These are phyloP conservation scores for Cordyceps tenuipes DNA, from an alignment of 2,329 filamentous ascomycete genomes.

Conservation along the genomic window DNA sequence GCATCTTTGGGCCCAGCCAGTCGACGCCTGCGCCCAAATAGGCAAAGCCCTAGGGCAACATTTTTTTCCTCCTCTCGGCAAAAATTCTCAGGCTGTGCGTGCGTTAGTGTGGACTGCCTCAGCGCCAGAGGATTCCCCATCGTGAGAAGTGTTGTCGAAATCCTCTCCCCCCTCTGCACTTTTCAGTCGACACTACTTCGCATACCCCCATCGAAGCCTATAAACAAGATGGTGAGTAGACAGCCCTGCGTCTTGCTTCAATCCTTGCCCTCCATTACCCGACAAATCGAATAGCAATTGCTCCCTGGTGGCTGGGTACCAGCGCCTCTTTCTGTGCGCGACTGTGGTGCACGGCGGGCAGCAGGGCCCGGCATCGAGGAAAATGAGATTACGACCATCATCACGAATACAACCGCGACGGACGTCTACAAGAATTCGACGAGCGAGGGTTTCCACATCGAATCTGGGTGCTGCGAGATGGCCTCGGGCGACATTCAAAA, in stretches of 20 bases:
- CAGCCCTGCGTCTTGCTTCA: slow-evolving; percentile 7
- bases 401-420: background rate
- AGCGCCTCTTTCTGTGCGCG: background rate
- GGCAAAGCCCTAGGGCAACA: slow-evolving; percentile 30
- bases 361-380: background rate
- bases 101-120: background rate
- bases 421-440: background rate
- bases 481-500: background rate
- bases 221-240: slow-evolving; percentile 42
- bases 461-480: background rate
- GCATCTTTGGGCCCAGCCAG: background rate
- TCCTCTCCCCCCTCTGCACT: slow-evolving; percentile 13
- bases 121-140: slow-evolving; percentile 15
- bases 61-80: slow-evolving; percentile 25
- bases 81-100: slow-evolving; percentile 23
- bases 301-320: background rate
- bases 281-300: background rate
- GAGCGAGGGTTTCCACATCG: background rate
- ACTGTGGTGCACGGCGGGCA: background rate
- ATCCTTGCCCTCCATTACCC: background rate
- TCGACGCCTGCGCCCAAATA: slow-evolving; percentile 13
- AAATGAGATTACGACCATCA: background rate
- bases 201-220: slow-evolving; percentile 30
- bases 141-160: slow-evolving; percentile 23
- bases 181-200: slow-evolving; percentile 30